These are phyloP conservation scores for Arachis monticola DNA, from an alignment of 331 rosid genomes.

Conservation along the genomic window DNA sequence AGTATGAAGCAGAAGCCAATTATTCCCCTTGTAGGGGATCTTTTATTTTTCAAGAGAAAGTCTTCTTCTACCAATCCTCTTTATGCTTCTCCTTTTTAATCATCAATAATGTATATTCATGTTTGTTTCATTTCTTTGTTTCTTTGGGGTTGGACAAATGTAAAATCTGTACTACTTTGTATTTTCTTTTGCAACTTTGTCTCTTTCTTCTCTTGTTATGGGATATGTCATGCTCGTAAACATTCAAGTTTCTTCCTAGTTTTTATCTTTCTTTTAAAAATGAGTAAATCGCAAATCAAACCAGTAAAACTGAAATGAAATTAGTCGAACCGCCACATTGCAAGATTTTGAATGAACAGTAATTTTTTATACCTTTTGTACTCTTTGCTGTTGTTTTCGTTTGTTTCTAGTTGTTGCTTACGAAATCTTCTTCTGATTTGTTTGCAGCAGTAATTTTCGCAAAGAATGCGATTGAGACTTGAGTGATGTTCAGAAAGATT, in stretches of 20 bases:
- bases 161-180: background rate
- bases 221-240: slow-evolving; percentile 8
- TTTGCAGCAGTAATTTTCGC: too few species aligned
- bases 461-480: too few species aligned
- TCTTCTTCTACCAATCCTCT: slow-evolving; percentile 43
- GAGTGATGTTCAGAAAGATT: too few species aligned
- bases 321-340: too few species aligned
- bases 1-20: slow-evolving; percentile 78
- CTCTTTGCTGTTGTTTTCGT: too few species aligned
- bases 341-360: too few species aligned
- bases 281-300: too few species aligned
- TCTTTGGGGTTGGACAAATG: background rate
- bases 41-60: slow-evolving; percentile 55
- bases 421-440: too few species aligned
- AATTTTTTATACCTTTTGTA: too few species aligned
- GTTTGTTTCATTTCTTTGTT: background rate
- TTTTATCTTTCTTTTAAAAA: background rate
- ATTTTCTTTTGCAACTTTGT: background rate
- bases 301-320: too few species aligned
- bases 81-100: slow-evolving; percentile 58
- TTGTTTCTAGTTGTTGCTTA: too few species aligned
- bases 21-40: slow-evolving; percentile 76
- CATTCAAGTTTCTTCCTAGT: background rate
- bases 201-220: background rate
- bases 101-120: background rate